phyloP scores from a whole-genome alignment of 2,329 filamentous ascomycete species.

The Penicillium italicum region DNA sequence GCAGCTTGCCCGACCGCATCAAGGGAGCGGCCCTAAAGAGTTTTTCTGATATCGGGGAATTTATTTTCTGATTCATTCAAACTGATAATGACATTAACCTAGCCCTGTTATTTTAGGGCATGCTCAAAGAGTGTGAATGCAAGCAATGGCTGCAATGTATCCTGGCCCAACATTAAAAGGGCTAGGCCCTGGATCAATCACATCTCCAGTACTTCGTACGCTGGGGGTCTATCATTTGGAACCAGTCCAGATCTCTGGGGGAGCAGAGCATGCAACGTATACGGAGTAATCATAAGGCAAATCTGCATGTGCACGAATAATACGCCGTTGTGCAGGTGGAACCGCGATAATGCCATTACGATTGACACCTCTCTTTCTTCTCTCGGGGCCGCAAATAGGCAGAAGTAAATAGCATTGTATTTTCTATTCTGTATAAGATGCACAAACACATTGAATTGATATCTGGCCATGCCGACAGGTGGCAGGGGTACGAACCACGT shows the following conservation, averaged over 20 bases:
- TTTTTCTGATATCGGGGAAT: slow-evolving; percentile 5
- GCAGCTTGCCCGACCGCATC: slow-evolving; percentile 4
- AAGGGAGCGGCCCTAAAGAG: slow-evolving; percentile 11
- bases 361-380: background rate
- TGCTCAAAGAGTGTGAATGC: background rate
- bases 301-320: background rate
- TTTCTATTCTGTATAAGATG: background rate
- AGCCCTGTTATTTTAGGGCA: background rate
- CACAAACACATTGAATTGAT: background rate
- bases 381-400: background rate
- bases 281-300: background rate
- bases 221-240: background rate
- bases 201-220: background rate
- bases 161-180: background rate
- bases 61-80: background rate
- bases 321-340: background rate
- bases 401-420: background rate
- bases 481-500: slow-evolving; percentile 8
- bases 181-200: background rate
- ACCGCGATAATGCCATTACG: background rate
- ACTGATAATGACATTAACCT: background rate
- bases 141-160: background rate
- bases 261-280: background rate
- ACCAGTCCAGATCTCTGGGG: background rate
- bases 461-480: background rate